Percentiles rank a stretch among this genome's conserved stretches.
These are phyloP conservation scores for Trametes pubescens DNA, from an alignment of 1,284 basidiomycete species.

Conservation along the genomic window DNA sequence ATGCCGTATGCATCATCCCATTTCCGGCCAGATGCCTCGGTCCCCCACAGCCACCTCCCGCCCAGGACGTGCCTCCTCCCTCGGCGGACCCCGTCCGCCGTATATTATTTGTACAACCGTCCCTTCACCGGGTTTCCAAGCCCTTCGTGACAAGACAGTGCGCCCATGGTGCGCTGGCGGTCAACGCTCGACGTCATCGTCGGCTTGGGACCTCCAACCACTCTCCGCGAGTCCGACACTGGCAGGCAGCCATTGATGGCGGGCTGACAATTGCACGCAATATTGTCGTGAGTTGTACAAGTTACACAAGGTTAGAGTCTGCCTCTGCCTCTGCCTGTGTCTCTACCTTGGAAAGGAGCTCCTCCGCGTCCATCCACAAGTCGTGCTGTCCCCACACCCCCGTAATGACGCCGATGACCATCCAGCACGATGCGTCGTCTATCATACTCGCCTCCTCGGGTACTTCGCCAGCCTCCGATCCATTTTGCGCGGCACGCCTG, in stretches of 20 bases:
- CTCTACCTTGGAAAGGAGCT: conserved; percentile 32
- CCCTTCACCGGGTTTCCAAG: conserved; percentile 5
- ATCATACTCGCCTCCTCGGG: conserved; percentile 40
- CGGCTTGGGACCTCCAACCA: neutral
- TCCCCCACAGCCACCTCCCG: conserved; percentile 11
- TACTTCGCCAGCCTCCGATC: conserved; percentile 10
- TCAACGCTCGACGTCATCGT: conserved; percentile 5
- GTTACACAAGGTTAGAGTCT: neutral
- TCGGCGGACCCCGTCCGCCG: neutral
- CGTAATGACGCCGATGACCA: conserved; percentile 77
- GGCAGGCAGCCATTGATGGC: neutral
- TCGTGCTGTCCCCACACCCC: conserved; percentile 89
- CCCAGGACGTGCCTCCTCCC: neutral
- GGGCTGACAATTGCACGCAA: conserved; percentile 6
- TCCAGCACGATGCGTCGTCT: conserved; percentile 80
- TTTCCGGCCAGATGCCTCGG: conserved; percentile 1
- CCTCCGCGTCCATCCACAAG: conserved; percentile 82
- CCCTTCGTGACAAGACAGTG: neutral
- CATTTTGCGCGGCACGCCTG: conserved; percentile 14
- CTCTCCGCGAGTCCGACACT: neutral
- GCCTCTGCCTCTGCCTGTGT: neutral
- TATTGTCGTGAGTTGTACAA: conserved; percentile 8
- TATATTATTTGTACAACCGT: neutral
- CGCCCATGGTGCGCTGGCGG: neutral
- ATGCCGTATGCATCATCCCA: conserved; percentile 16